Conservation (phyloP, 2,329 filamentous ascomycete genomes). For the Microsporum canis region DNA sequence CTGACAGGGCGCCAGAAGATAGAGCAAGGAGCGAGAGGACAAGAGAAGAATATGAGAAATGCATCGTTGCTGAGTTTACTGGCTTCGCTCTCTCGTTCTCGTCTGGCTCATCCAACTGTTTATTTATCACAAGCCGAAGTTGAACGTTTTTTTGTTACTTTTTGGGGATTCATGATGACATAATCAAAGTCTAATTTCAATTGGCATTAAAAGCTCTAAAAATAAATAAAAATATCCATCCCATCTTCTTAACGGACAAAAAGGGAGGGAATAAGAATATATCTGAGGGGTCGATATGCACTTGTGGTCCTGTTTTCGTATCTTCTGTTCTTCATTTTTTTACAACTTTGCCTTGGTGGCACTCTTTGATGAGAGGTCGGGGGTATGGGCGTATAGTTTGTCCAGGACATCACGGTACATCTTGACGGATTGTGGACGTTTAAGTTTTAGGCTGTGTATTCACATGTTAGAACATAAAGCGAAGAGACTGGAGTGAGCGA, state of each 20-base stretch:
- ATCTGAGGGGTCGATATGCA: background rate
- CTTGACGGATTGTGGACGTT: constrained; percentile 57
- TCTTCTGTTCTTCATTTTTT: background rate
- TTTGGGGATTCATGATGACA: constrained; percentile 11
- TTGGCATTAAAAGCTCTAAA: too few relatives aligned
- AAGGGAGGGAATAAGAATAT: background rate
- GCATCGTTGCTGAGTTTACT: background rate
- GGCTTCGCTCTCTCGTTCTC: background rate
- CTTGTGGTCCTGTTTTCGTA: background rate
- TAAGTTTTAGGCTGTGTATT: constrained; percentile 52
- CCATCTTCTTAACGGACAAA: background rate
- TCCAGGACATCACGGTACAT: constrained; percentile 48
- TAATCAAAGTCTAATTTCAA: background rate
- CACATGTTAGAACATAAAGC: constrained; percentile 1
- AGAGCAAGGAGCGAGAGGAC: constrained; percentile 16
- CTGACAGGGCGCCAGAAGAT: constrained; percentile 15
- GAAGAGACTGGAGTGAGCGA: background rate
- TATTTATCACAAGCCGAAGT: too few relatives aligned
- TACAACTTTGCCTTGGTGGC: constrained; percentile 33
- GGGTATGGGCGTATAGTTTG: constrained; percentile 48
- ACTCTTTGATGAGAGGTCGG: constrained; percentile 24
- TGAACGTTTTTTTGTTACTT: too few relatives aligned
- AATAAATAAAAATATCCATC: background rate
- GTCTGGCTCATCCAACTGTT: too few relatives aligned
- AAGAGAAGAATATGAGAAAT: constrained; percentile 12